These are phyloP conservation scores for Thamnidium elegans DNA, from an alignment of 192 early-diverging fungal species.

Conservation along the genomic window DNA sequence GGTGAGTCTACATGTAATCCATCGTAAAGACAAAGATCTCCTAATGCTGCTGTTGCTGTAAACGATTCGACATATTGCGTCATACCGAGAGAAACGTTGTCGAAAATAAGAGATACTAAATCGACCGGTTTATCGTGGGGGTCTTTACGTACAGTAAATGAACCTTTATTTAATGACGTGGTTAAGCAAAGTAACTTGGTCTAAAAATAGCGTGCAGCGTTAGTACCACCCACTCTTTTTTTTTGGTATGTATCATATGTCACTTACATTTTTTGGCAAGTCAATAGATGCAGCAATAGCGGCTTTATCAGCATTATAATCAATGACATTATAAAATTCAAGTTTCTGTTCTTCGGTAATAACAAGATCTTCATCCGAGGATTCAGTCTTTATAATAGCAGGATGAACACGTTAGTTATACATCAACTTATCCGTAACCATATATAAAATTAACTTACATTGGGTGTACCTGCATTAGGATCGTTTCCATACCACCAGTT, in stretches of 20 bases:
- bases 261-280: constrained; percentile 58
- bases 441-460: constrained; percentile 3
- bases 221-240: neutral
- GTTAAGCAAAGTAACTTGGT: constrained; percentile 60
- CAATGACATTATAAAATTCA: constrained; percentile 91
- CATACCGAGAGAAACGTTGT: constrained; percentile 56
- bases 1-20: constrained; percentile 54
- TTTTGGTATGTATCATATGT: neutral
- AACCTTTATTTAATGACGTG: constrained; percentile 72
- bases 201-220: constrained; percentile 29
- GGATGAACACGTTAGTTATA: no score
- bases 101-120: constrained; percentile 61
- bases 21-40: constrained; percentile 62
- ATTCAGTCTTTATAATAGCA: neutral
- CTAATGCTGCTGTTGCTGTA: constrained; percentile 53
- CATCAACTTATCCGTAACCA: neutral
- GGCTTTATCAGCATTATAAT: constrained; percentile 78
- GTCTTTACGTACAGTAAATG: constrained; percentile 71
- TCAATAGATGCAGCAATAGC: constrained; percentile 53
- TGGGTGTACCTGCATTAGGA: neutral
- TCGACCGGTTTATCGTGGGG: constrained; percentile 44
- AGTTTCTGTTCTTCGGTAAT: constrained; percentile 84
- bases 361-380: constrained; percentile 32
- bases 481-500: constrained; percentile 39
- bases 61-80: constrained; percentile 55